Percentiles rank a stretch among this genome's conserved stretches.
phyloP scores from a whole-genome alignment of 2,329 filamentous ascomycete genomes.

The Calonectria montana region DNA sequence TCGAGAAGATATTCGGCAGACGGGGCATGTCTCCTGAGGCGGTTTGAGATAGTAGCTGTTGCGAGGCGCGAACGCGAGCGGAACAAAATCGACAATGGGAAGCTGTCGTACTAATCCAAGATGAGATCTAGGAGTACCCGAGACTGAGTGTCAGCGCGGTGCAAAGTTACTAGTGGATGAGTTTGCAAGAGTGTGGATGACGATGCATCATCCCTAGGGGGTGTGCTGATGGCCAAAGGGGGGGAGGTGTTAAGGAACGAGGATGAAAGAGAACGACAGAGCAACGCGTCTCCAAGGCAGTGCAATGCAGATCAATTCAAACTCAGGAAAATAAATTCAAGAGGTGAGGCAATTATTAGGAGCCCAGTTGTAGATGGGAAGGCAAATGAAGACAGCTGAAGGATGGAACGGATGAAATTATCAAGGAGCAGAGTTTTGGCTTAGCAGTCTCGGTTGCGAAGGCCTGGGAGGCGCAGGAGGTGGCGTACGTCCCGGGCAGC shows the following conservation, averaged over 20 bases:
- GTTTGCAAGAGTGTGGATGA: constrained; percentile 10
- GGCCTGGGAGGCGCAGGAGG: constrained; percentile 43
- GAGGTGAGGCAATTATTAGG: background rate
- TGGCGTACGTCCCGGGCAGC: constrained; percentile 40
- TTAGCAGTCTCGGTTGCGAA: constrained; percentile 29
- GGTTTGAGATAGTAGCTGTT: background rate
- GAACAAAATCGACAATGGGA: background rate
- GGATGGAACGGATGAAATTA: constrained; percentile 17
- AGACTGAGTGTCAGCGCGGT: constrained; percentile 24
- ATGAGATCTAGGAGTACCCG: constrained; percentile 12
- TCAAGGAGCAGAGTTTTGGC: constrained; percentile 29
- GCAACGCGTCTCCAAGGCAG: constrained; percentile 7
- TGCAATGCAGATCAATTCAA: constrained; percentile 11
- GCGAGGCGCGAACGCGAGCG: background rate
- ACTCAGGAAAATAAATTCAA: background rate
- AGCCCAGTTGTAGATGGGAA: constrained; percentile 6
- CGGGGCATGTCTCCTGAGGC: constrained; percentile 65
- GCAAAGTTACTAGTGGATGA: constrained; percentile 14
- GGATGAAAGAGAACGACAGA: background rate
- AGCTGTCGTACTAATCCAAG: background rate
- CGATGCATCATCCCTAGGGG: constrained; percentile 19
- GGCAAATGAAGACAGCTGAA: background rate
- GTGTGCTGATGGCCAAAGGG: background rate
- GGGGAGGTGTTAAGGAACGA: constrained; percentile 1
- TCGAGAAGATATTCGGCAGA: constrained; percentile 69